Base-by-base conservation (phyloP, 495 filamentous ascomycete species). In the Neurospora tetrasperma region DNA sequence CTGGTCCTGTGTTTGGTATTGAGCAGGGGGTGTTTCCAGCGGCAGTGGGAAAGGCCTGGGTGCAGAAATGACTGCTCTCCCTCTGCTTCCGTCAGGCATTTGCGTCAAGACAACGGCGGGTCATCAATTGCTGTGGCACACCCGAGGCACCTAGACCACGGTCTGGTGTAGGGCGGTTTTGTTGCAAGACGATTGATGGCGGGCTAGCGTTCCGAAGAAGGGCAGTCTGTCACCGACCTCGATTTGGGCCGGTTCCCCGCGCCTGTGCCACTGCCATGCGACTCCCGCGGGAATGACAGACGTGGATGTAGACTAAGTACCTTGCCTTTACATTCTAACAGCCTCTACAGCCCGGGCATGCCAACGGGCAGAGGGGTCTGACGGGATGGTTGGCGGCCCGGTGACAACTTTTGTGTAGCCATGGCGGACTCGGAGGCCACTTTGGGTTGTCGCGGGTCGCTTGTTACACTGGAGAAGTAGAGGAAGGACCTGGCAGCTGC, bases 1-100 rank as follows among this genome's bases (percentile, higher is more conserved):
- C 76, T 77, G 76, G 75, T 71, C 70, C 73, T 75, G 76, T 78
- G 78, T 82, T 72, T 79, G 76, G 74, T 68, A 70, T 75, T 73
- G 69, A 70, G 74, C 78, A 81, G 73, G 80, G 79, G 76, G 18
- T 68, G 59, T 42, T 42, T 76, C 59, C 73, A 23, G 43, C 42
- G 71, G 41, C 46, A 59, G 46, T 72, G 54, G 54, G 76, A 73
- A 71, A 76, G 69, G 70, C 73, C 72, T 75, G 77, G 73, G 48
- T 31, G 12, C 54, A 71, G 70, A 73, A 20, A 70, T 70, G 66
- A 71, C 69, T 46, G 72, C 46, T 54, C 71, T 74, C 71, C 71
- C 68, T 35, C 59, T 39, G 6, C 39, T 8, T 76, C 71, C 78
- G 75, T 75, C 73, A 75, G 74, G 73, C 77, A 69, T 68, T 43